These are phyloP conservation scores for Ganoderma resinaceum DNA, from an alignment of 1,284 basidiomycete genomes.

Conservation along the genomic window DNA sequence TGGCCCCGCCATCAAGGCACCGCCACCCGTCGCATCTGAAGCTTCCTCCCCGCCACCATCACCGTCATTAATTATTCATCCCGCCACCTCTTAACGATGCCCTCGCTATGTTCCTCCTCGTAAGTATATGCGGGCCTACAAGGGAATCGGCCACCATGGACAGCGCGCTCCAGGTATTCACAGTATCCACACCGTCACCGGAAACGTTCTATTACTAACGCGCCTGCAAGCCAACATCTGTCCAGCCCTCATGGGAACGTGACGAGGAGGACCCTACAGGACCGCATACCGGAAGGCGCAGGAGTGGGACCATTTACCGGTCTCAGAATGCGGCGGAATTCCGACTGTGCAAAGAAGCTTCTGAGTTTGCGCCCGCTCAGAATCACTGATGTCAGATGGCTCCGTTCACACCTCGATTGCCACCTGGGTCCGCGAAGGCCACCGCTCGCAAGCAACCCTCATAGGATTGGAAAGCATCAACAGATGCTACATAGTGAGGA, in stretches of 20 bases:
- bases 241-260: background rate
- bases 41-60: background rate
- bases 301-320: too few relatives aligned
- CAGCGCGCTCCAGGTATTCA: background rate
- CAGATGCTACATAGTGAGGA: background rate
- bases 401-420: slow-evolving; percentile 1
- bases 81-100: background rate
- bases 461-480: background rate
- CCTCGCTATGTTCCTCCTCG: background rate
- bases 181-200: background rate
- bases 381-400: background rate
- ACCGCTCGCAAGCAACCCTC: background rate
- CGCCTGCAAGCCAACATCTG: background rate
- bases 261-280: background rate
- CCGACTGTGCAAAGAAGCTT: background rate
- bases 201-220: background rate
- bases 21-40: background rate
- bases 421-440: background rate
- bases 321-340: background rate
- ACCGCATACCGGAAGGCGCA: background rate
- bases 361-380: background rate
- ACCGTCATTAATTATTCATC: background rate
- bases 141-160: background rate
- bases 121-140: background rate
- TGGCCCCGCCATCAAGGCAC: background rate